Percentiles rank a stretch among this genome's conserved stretches.
These are phyloP conservation scores for Ascochyta viciae-villosae DNA, from an alignment of 2,329 filamentous ascomycete species.

Conservation along the genomic window DNA sequence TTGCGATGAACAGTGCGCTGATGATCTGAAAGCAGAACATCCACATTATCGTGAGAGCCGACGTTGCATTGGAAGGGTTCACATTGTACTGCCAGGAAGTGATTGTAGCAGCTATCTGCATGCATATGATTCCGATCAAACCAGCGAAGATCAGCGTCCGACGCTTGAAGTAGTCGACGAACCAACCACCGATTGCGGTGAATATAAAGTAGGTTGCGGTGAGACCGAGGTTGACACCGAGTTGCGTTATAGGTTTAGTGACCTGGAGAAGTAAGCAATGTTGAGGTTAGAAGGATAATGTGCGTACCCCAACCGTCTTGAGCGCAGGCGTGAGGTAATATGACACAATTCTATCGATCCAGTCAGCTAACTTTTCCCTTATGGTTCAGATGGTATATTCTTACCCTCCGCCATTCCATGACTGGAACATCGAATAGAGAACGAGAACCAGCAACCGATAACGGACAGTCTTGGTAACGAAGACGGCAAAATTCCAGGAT, in stretches of 20 bases:
- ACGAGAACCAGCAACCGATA: conserved; percentile 55
- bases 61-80: conserved; percentile 39
- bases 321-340: conserved; percentile 53
- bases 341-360: neutral
- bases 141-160: conserved; percentile 56
- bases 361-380: neutral
- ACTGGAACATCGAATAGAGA: conserved; percentile 57
- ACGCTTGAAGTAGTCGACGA: conserved; percentile 54
- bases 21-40: conserved; percentile 59
- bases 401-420: conserved; percentile 55
- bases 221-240: conserved; percentile 54
- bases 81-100: conserved; percentile 56
- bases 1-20: conserved; percentile 55
- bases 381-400: neutral
- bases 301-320: conserved; percentile 48
- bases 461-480: conserved; percentile 54
- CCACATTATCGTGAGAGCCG: conserved; percentile 55
- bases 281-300: too few relatives aligned
- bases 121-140: conserved; percentile 53
- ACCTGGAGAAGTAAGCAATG: conserved; percentile 27
- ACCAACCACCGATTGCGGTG: conserved; percentile 50
- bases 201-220: conserved; percentile 58
- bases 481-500: conserved; percentile 57
- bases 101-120: conserved; percentile 56
- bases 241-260: conserved; percentile 45